These are phyloP conservation scores for Sclerotinia subarctica DNA, from an alignment of 2,329 filamentous ascomycete species.

Conservation along the genomic window DNA sequence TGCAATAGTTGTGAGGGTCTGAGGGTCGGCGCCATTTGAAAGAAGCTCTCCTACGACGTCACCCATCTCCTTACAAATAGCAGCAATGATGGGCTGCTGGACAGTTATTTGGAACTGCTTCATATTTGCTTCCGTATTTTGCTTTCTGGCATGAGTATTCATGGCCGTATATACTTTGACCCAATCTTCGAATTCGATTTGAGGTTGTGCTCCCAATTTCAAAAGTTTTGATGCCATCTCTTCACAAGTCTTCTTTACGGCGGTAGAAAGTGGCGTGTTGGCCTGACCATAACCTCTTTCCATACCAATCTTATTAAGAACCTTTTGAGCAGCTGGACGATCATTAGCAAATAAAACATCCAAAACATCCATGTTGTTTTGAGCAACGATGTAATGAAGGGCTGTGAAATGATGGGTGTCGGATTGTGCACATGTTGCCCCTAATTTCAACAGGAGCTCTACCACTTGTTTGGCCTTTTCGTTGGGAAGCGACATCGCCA, in stretches of 20 bases:
- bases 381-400: conserved; percentile 61
- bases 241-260: conserved; percentile 53
- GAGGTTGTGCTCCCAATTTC: conserved; percentile 56
- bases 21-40: conserved; percentile 61
- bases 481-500: conserved; percentile 62
- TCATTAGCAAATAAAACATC: conserved; percentile 55
- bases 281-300: conserved; percentile 42
- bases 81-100: conserved; percentile 65
- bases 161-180: conserved; percentile 52
- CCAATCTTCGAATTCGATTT: conserved; percentile 63
- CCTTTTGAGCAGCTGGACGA: conserved; percentile 56
- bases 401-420: conserved; percentile 63
- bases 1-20: conserved; percentile 45
- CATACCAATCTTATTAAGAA: conserved; percentile 63
- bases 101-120: conserved; percentile 46
- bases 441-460: conserved; percentile 61
- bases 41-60: conserved; percentile 53
- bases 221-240: conserved; percentile 59
- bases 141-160: conserved; percentile 39
- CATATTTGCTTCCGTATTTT: conserved; percentile 49
- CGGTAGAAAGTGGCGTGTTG: conserved; percentile 54
- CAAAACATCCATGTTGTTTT: conserved; percentile 48
- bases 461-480: conserved; percentile 65
- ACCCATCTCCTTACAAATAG: conserved; percentile 51
- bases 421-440: conserved; percentile 70